Base-by-base conservation (phyloP, 805 yeast genomes). In the Debaryomyces maramus region DNA sequence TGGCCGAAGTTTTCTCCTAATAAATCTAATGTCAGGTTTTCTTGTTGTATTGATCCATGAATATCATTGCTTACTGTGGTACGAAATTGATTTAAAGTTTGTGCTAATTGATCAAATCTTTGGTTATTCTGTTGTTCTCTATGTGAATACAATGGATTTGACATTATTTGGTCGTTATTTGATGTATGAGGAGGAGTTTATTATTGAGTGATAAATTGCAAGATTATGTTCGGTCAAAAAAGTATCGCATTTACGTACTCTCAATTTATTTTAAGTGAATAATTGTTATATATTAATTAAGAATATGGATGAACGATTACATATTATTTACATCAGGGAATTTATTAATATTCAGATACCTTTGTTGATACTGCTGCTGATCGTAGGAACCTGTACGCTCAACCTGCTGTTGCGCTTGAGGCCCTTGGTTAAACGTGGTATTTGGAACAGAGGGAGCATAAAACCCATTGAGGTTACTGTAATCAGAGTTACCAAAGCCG, bases 81-180 rank as follows among this genome's bases (percentile, higher is more conserved):
- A 22, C 75, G 58, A 43, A 70, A 70, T 41, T 65, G 72, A 39
- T 66, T 65, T 26, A 70, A 52, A 0, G 75, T 70, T 41, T 53
- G 68, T 0, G 75, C 73, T 22, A 70, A 57, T 41, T 63, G 68
- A 38, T 70, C 73, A 44, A 70, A 69, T 39, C 68, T 45, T 45
- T 67, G 68, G 47, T 69, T 66, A 47, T 70, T 70, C 39, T 66
- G 70, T 29, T 64, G 61, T 46, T 70, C 75, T 46, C 75, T 53
- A 38, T 64, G 67, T 31, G 70, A 54, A 51, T 70, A 70, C 30
- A 68, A 46, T 30, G 54, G 47, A 34, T 60, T 63, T 5, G 57
- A 45, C 63, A 57, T 58, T 21, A 6, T 33, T 24, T 15, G 13
- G 28, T 7, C 9, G 11, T 22, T 24, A 8, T 24, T n/a, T 24